Conservation (phyloP, 176 grass and related monocot genomes). For the Puccinellia tenuiflora region DNA sequence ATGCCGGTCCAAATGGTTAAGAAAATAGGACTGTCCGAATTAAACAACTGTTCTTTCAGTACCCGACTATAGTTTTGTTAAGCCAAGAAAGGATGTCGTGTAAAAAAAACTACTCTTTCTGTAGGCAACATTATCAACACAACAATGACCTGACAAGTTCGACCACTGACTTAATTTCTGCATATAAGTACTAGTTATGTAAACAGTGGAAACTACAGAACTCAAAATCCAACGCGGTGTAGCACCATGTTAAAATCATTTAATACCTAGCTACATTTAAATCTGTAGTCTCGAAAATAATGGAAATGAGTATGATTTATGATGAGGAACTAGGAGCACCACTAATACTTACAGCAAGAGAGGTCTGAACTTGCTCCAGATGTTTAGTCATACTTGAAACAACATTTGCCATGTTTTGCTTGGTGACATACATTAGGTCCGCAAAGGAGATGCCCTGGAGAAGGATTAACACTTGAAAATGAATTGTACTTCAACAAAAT, state of each 20-base stretch:
- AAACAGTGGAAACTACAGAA: neutral
- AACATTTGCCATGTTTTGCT: conserved; percentile 80
- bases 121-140: neutral
- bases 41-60: neutral
- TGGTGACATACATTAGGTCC: conserved; percentile 97
- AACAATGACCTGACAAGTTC: neutral
- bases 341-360: conserved; percentile 69
- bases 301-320: neutral
- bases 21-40: neutral
- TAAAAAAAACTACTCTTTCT: neutral
- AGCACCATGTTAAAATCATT: neutral
- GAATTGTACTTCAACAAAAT: neutral
- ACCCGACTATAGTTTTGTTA: neutral
- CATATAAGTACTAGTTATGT: neutral
- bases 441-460: conserved; percentile 71
- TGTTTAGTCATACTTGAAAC: conserved; percentile 93
- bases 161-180: neutral
- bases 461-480: conserved; percentile 18
- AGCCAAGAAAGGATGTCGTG: neutral
- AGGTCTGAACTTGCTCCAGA: conserved; percentile 80
- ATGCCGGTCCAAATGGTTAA: neutral
- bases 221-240: neutral
- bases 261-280: neutral
- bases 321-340: neutral
- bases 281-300: neutral